Evolutionary conservation across 257 asterid genomes (phyloP), one percentile per base, ranked within the genome.

Genomic region (Lantana camara): DNA sequence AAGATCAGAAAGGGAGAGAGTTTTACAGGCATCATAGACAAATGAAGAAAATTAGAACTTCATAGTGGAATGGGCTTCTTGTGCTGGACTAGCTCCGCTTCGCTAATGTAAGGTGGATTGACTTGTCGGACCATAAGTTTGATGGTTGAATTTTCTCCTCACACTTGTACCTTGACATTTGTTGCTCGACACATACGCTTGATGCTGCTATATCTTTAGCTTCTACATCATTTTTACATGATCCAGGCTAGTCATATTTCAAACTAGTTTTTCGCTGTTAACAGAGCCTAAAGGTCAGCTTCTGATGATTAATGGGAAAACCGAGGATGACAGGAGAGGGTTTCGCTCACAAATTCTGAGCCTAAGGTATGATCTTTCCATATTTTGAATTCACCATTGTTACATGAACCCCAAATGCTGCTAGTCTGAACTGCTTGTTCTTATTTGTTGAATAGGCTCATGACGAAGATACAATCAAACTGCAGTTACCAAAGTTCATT

Each of bases 271-370:
- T 62, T 48, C 19, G 17, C 67, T 85, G 50, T 75, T 69, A 72
- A 71, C 89, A 94, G 99, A 84, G 78, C 99, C 99, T 58, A 94
- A 89, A 80, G 99, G 99, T 59, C 99, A 94, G 90, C 96, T 94
- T 79, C 77, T 94, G 83, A 69, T 88, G 74, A 80, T 94, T 64
- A 88, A 83, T 73, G 99, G 99, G 58, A 90, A 86, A 81, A 90
- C 95, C 54, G 89, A 84, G 75, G 99, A 88, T 72, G 99, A 90
- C 83, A 90, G 40, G 97, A 94, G 87, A 82, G 97, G 69, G 97
- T 94, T 75, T 84, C 88, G 73, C 94, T 90, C 69, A 86, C 97
- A 24, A 77, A 81, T 73, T 77, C 97, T 61, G 99, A 94, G 64
- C 93, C 96, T 47, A 93, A 85, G 93, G 98, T 89, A 76, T 57